Percentiles rank a stretch among this genome's conserved stretches.
Conservation (phyloP, 1,284 basidiomycete species). For the Puccinia novopanici region DNA sequence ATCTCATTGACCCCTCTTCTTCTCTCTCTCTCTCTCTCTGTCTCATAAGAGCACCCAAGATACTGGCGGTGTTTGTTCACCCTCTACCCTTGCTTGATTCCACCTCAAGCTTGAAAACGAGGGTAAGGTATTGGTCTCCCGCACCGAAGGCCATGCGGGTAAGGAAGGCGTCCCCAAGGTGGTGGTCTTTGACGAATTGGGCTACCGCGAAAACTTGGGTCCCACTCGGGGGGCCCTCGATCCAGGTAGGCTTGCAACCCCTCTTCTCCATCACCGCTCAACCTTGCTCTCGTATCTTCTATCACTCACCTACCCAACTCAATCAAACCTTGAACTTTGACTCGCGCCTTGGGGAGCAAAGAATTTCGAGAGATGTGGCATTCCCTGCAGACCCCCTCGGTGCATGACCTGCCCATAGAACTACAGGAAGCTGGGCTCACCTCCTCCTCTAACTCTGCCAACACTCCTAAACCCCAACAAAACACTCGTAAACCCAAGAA, state of each 20-base stretch:
- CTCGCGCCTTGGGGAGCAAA: neutral
- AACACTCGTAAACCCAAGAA: slow-evolving; percentile 32
- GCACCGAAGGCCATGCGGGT: slow-evolving; percentile 31
- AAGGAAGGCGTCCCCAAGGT: slow-evolving; percentile 45
- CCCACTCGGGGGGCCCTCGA: slow-evolving; percentile 36
- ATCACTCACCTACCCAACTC: no score
- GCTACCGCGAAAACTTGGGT: slow-evolving; percentile 42
- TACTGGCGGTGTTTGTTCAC: neutral
- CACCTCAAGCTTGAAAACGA: slow-evolving; percentile 45
- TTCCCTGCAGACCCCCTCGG: slow-evolving; percentile 28
- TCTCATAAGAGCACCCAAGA: neutral
- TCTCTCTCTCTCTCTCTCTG: neutral
- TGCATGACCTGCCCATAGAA: slow-evolving; percentile 27
- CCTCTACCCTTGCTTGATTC: no score
- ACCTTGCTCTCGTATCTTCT: no score
- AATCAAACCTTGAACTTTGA: neutral
- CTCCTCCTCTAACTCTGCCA: slow-evolving; percentile 20
- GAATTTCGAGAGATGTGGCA: slow-evolving; percentile 50
- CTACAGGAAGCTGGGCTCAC: slow-evolving; percentile 44
- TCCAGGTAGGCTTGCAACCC: slow-evolving; percentile 21
- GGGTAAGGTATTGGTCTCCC: slow-evolving; percentile 40
- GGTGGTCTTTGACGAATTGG: slow-evolving; percentile 43
- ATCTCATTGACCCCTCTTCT: neutral
- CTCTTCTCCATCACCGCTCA: no score
- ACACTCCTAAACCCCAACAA: neutral